phyloP scores from a whole-genome alignment of 768 basidiomycete species.

The Russula compacta region DNA sequence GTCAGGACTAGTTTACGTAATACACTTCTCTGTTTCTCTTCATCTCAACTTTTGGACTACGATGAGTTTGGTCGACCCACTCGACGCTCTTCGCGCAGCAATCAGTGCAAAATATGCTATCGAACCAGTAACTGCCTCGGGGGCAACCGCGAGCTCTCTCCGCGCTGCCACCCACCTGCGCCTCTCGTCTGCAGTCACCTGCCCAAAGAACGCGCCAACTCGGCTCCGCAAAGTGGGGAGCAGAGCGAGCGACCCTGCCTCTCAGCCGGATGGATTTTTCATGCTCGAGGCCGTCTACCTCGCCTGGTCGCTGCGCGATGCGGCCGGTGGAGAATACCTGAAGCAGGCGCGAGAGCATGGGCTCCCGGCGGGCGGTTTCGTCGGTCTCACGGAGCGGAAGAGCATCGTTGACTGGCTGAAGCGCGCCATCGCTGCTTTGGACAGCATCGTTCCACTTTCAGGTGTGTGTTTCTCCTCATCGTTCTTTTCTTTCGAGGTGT shows the following conservation, averaged over 20 bases:
- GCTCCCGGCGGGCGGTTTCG: slow-evolving; percentile 55
- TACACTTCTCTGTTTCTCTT: neutral
- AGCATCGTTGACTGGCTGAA: slow-evolving; percentile 80
- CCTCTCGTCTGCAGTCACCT: slow-evolving; percentile 39
- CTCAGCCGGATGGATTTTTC: slow-evolving; percentile 51
- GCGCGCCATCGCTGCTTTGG: slow-evolving; percentile 41
- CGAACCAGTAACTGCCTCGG: slow-evolving; percentile 2
- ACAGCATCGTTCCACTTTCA: slow-evolving; percentile 40
- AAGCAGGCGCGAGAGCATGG: slow-evolving; percentile 72
- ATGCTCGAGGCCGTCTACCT: slow-evolving; percentile 75
- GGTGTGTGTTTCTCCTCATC: slow-evolving; percentile 31
- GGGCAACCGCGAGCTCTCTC: slow-evolving; percentile 38
- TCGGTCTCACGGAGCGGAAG: slow-evolving; percentile 83
- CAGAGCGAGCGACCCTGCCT: slow-evolving; percentile 31
- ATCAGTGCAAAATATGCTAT: slow-evolving; percentile 10
- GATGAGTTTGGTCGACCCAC: slow-evolving; percentile 13
- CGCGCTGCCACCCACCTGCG: slow-evolving; percentile 56
- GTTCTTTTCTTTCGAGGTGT: neutral
- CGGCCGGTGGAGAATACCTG: slow-evolving; percentile 79
- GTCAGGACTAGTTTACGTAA: neutral
- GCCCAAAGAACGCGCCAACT: slow-evolving; percentile 71
- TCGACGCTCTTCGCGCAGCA: slow-evolving; percentile 16
- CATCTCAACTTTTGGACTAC: neutral
- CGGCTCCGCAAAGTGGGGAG: slow-evolving; percentile 63
- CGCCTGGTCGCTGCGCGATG: slow-evolving; percentile 72